Base-by-base conservation (phyloP, 177 flowering plant species). In the Vitis hybrid region DNA sequence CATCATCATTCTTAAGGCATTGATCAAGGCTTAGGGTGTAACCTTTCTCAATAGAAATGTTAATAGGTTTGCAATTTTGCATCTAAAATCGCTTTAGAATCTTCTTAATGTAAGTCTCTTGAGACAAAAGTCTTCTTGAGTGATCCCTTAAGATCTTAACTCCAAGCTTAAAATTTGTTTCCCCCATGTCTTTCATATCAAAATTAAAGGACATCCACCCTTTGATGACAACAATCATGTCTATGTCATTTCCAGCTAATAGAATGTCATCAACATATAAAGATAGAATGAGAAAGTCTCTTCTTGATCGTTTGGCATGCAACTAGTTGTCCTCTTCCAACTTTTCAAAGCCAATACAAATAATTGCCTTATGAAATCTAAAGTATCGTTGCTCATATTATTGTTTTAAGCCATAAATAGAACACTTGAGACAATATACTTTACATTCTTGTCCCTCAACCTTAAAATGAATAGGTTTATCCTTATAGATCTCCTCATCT, bases 141-240 rank as follows among this genome's bases (percentile, higher is more conserved):
- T 10, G 61, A 52, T 65, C 49, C 27, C 70, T 65, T 1, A 3
- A 13, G 27, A 59, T 74, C 14, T 65, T 55, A 5, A 70, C 62
- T 19, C 73, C 73, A 11, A 74, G 27, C 8, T 64, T 9, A 60
- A 12, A 70, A 7, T 52, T 60, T 14, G 66, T 60, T 24, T 74
- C 77, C 27, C 27, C 27, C 52, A 68, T 49, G 61, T 65, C 60
- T 56, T 70, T 70, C 66, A 70, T 65, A 10, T 69, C 32, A 57
- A 69, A 69, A 27, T 27, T 27, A 27, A 27, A 27, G 0, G 30
- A 27, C n/a, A 57, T 21, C 18, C 64, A 68, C 56, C n/a, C 21
- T 56, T 13, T 32, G n/a, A 56, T 57, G 60, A n/a, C 54, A 1
- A 4, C 35, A 24, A 57, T 35, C 40, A 12, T 35, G 5, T 68